A percentile compares a stretch with the other conserved stretches of the same genome.
Evolutionary conservation across 169 alveolate genomes (phyloP).

Genomic region (Cryptosporidium parvum): DNA sequence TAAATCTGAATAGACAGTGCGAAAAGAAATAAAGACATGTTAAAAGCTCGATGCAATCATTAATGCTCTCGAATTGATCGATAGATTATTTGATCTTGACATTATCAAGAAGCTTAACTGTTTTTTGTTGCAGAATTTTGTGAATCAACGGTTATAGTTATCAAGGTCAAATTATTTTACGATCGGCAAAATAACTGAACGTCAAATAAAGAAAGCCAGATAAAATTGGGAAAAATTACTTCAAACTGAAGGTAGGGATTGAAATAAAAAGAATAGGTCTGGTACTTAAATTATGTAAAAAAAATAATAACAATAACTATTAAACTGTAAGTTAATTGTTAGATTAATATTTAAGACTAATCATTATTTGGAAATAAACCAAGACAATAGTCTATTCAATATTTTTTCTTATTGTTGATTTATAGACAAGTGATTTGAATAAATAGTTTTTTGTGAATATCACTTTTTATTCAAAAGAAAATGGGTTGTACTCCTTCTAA

Average conservation of each 20-base stretch:
- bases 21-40: neutral
- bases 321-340: neutral
- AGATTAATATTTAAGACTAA: neutral
- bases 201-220: neutral
- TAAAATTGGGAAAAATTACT: neutral
- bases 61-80: neutral
- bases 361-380: neutral
- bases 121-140: neutral
- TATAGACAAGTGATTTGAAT: neutral
- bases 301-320: neutral
- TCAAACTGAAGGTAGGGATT: neutral
- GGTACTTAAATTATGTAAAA: neutral
- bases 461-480: neutral
- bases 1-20: constrained; percentile 29
- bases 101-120: neutral
- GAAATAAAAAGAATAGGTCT: neutral
- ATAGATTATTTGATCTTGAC: neutral
- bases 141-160: neutral
- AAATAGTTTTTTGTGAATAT: neutral
- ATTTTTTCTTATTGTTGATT: neutral
- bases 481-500: constrained; percentile 59
- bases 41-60: neutral
- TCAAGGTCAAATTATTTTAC: neutral
- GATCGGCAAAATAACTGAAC: constrained; percentile 1
- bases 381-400: neutral